A percentile compares a stretch with the other conserved stretches of the same genome.
These are phyloP conservation scores for Stenogyne calaminthoides DNA, from an alignment of 305 asterid species.

Conservation along the genomic window DNA sequence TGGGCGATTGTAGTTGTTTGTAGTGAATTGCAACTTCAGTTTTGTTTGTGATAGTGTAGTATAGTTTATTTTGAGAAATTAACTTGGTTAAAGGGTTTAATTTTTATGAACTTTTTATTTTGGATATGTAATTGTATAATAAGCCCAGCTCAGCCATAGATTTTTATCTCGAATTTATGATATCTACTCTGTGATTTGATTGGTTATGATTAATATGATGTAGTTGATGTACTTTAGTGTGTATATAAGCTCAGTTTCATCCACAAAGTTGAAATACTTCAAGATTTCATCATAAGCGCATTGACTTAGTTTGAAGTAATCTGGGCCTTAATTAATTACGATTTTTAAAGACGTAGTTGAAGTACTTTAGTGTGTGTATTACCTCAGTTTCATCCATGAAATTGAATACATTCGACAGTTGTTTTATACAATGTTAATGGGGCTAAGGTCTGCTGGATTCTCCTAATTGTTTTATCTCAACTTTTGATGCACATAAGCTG, in stretches of 20 bases:
- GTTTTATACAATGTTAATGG: neutral
- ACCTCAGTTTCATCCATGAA: constrained; percentile 11
- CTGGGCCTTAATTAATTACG: constrained; percentile 22
- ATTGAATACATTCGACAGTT: neutral
- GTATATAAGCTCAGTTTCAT: constrained; percentile 10
- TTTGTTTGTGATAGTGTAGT: constrained; percentile 7
- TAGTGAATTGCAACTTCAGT: neutral
- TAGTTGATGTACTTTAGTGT: neutral
- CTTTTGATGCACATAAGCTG: no score
- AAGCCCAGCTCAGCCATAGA: neutral
- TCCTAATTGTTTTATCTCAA: no score
- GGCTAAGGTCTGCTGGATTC: constrained; percentile 8
- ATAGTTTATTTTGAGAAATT: neutral
- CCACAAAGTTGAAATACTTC: neutral
- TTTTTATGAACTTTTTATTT: neutral
- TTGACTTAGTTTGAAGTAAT: neutral
- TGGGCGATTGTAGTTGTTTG: constrained; percentile 19
- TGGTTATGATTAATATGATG: neutral
- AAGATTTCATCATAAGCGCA: neutral
- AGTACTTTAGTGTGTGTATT: no score
- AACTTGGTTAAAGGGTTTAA: constrained; percentile 8
- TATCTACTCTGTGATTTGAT: constrained; percentile 2
- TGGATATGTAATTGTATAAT: neutral
- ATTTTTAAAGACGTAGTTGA: neutral
- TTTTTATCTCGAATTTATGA: constrained; percentile 8